These are phyloP conservation scores for Colletotrichum sp. DNA, from an alignment of 2,329 filamentous ascomycete genomes.

Conservation along the genomic window DNA sequence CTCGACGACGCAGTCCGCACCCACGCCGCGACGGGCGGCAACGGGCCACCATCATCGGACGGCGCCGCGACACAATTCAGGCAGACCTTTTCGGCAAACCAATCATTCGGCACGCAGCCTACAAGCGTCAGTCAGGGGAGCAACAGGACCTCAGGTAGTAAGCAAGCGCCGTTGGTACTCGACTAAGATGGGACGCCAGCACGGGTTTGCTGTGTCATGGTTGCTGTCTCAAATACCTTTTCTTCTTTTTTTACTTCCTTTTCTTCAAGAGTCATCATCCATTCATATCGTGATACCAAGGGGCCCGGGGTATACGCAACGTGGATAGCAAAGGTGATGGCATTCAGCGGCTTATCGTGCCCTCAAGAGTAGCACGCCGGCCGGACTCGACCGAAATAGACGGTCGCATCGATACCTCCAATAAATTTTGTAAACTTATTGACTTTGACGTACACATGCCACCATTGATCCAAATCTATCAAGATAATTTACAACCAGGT, in stretches of 20 bases:
- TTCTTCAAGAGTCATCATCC: background rate
- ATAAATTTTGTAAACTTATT: background rate
- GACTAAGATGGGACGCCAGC: constrained; percentile 1
- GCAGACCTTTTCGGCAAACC: constrained; percentile 15
- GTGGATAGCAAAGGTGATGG: background rate
- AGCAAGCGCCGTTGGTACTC: constrained; percentile 17
- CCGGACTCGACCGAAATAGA: background rate
- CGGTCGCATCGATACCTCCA: constrained; percentile 12
- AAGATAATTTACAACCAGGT: background rate
- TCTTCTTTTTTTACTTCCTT: background rate
- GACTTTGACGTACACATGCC: background rate
- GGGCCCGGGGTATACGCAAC: background rate
- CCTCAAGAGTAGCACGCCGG: background rate
- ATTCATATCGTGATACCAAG: background rate
- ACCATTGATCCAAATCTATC: background rate
- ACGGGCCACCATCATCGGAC: background rate
- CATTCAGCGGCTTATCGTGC: background rate
- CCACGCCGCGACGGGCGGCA: constrained; percentile 28
- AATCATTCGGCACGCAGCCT: constrained; percentile 21
- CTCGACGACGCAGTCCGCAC: constrained; percentile 52
- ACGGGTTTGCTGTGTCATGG: background rate
- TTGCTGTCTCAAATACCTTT: background rate
- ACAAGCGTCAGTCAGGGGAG: constrained; percentile 9
- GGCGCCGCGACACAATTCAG: constrained; percentile 13
- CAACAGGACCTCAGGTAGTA: constrained; percentile 14